Evolutionary conservation across 192 early-diverging fungal species (phyloP).

Genomic region (Entophlyctis helioformis): DNA sequence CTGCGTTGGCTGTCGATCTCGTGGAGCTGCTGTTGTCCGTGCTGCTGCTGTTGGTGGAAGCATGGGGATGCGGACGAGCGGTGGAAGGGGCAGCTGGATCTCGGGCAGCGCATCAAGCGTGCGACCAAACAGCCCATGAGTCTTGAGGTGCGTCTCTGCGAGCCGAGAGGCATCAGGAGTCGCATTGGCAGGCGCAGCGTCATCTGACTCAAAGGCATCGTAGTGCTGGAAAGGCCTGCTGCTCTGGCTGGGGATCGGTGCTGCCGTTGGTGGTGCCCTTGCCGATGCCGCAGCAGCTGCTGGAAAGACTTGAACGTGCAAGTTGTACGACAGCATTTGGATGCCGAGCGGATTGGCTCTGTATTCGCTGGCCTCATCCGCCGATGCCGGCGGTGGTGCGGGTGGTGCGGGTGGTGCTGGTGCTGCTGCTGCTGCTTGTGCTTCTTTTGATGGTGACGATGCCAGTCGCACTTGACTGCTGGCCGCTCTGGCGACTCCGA

Average conservation of each 20-base stretch:
- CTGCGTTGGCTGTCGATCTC: no score
- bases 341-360: conserved; percentile 38
- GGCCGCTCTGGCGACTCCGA: no score
- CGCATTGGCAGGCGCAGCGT: neutral
- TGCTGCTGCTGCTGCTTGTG: no score
- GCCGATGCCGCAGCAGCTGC: neutral
- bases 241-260: neutral
- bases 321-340: conserved; percentile 41
- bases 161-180: conserved; percentile 13
- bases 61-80: conserved; percentile 31
- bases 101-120: conserved; percentile 27
- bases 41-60: no score
- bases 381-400: no score
- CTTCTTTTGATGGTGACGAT: no score
- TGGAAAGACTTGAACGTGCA: conserved; percentile 38
- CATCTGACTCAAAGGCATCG: neutral
- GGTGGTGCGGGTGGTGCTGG: no score
- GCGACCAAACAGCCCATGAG: conserved; percentile 42
- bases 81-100: conserved; percentile 36
- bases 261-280: neutral
- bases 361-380: no score
- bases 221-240: neutral
- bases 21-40: no score
- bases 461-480: no score
- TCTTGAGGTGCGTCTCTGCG: conserved; percentile 30